phyloP scores from a whole-genome alignment of 768 basidiomycete species.

The Kwoniella dejecticola region DNA sequence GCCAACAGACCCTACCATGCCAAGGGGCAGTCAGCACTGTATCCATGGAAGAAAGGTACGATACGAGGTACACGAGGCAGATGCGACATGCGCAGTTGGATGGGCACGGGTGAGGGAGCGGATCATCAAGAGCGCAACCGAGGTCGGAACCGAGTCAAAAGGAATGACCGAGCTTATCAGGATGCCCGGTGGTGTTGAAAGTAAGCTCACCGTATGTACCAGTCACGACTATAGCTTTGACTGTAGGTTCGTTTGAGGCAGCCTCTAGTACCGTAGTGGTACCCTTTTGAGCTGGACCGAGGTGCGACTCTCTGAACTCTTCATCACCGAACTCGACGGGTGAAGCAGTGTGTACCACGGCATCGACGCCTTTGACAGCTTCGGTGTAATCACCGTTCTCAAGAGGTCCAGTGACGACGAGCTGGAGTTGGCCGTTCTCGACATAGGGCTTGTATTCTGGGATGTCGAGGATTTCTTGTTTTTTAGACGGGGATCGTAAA shows the following conservation, averaged over 20 bases:
- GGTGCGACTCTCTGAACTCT: slow-evolving; percentile 32
- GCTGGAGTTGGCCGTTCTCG: slow-evolving; percentile 24
- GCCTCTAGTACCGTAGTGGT: slow-evolving; percentile 40
- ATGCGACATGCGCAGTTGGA: too few species aligned
- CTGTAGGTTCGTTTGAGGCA: slow-evolving; percentile 37
- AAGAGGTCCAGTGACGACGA: slow-evolving; percentile 35
- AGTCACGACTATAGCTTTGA: slow-evolving; percentile 27
- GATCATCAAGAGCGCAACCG: too few species aligned
- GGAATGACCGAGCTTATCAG: too few species aligned
- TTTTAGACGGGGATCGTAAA: slow-evolving; percentile 35
- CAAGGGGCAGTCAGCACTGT: too few species aligned
- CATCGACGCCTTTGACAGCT: slow-evolving; percentile 37
- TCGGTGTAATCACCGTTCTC: slow-evolving; percentile 36
- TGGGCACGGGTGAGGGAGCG: not conserved
- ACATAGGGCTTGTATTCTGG: slow-evolving; percentile 29
- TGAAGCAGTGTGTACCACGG: slow-evolving; percentile 32
- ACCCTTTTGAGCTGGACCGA: slow-evolving; percentile 36
- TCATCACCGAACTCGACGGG: slow-evolving; percentile 38
- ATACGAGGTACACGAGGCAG: too few species aligned
- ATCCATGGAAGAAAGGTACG: too few species aligned
- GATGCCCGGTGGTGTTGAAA: too few species aligned
- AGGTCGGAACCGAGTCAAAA: too few species aligned
- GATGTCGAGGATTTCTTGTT: slow-evolving; percentile 21
- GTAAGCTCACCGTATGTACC: slow-evolving; percentile 25
- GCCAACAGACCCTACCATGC: slow-evolving; percentile 33